Evolutionary conservation across 768 basidiomycete genomes (phyloP), one percentile per base, ranked within the genome.

Genomic region (Chalciporus pseudorubinellus): DNA sequence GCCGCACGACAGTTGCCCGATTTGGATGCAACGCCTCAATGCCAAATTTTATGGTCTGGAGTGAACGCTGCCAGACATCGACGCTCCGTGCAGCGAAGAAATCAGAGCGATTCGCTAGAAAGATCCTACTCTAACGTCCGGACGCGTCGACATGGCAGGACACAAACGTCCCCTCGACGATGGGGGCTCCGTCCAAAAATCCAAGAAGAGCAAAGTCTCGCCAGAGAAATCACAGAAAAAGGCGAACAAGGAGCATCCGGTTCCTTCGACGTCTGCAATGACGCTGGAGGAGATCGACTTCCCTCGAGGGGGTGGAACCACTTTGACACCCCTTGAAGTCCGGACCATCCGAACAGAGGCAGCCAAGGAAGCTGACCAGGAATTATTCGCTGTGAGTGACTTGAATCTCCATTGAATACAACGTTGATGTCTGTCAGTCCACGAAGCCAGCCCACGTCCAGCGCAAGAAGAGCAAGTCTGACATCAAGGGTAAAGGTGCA

Each of bases 281-380:
- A 69, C 74, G 31, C 54, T 76, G 10, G 84, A 92, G 34, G 93
- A 95, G 62, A 79, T 92, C 44, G 92, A 95, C 69, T 99, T 98
- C 70, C 95, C 95, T 51, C 84, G 95, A 59, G 97, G 95, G 22
- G 95, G 95, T 22, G 95, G 95, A 46, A 89, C 92, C 1, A 79
- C 75, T 28, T 79, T 95, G 59, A 97, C 95, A 18, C 87, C 93
- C 28, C 72, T 92, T 7, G 95, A 99, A 68, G 85, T 93, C 48
- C 94, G 95, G 70, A 74, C 84, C 47, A 82, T 92, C 31, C 82
- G 86, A 46, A 84, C 87, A 20, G 95, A 98, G 67, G 95, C 84
- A 6, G 73, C 82, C 9, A 83, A 84, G 64, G 94, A 97, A 66
- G 93, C 90, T 0, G 81, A 94, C 61, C 79, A 81, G 29, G 90